Evolutionary conservation across 129 eudicot species (phyloP).

Genomic region (Escallonia herrerae): DNA sequence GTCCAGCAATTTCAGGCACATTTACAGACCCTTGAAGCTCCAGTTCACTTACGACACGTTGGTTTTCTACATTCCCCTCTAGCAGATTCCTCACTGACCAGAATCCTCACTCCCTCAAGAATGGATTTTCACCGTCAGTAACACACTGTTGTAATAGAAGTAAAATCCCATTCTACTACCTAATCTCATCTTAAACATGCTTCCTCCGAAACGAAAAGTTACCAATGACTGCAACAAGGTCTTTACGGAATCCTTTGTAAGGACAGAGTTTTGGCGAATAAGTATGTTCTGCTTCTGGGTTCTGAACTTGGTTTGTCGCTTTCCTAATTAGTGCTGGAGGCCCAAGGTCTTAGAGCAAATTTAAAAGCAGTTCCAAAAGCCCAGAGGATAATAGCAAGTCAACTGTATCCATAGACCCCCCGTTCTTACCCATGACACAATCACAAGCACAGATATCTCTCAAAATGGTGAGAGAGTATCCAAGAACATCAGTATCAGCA

Average conservation of each 20-base stretch:
- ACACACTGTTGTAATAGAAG: slow-evolving; percentile 75
- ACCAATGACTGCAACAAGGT: slow-evolving; percentile 67
- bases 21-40: slow-evolving; percentile 78
- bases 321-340: slow-evolving; percentile 65
- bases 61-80: slow-evolving; percentile 75
- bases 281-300: too few species aligned
- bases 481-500: slow-evolving; percentile 49
- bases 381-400: slow-evolving; percentile 48
- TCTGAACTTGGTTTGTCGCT: slow-evolving; percentile 16
- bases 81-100: slow-evolving; percentile 61
- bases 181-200: slow-evolving; percentile 55
- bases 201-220: slow-evolving; percentile 59
- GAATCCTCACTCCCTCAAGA: slow-evolving; percentile 84
- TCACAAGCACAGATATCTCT: slow-evolving; percentile 68
- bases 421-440: slow-evolving; percentile 5
- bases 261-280: slow-evolving; percentile 55
- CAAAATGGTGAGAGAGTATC: slow-evolving; percentile 62
- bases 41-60: slow-evolving; percentile 50
- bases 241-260: slow-evolving; percentile 79
- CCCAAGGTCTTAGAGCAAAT: slow-evolving; percentile 53
- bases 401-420: slow-evolving; percentile 22
- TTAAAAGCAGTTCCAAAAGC: slow-evolving; percentile 49
- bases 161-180: slow-evolving; percentile 56
- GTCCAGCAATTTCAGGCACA: slow-evolving; percentile 56
- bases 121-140: slow-evolving; percentile 76